Evolutionary conservation across 352 stramenopile genomes (phyloP).

Genomic region (Lagenidium giganteum): DNA sequence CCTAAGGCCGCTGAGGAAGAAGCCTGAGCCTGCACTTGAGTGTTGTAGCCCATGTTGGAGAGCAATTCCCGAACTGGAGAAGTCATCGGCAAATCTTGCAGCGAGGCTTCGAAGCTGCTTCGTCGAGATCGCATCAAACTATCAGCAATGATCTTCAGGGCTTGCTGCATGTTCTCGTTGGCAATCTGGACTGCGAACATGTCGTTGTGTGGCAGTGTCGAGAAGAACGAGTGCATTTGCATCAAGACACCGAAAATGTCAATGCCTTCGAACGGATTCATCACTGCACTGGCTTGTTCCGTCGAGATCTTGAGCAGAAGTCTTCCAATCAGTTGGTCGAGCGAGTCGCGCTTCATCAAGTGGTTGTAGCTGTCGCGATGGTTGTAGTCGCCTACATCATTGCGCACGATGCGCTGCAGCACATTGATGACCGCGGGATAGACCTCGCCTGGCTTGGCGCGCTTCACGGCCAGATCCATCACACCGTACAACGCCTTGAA

Average conservation of each 20-base stretch:
- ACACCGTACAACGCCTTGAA: slow-evolving; percentile 50
- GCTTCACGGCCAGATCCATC: no score
- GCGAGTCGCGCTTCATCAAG: slow-evolving; percentile 46
- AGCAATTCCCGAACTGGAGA: slow-evolving; percentile 43
- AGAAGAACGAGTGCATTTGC: slow-evolving; percentile 75
- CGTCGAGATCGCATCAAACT: slow-evolving; percentile 33
- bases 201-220: slow-evolving; percentile 39
- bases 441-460: slow-evolving; percentile 42
- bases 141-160: slow-evolving; percentile 44
- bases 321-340: slow-evolving; percentile 57
- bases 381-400: slow-evolving; percentile 64
- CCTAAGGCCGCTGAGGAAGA: no score
- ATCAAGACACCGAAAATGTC: slow-evolving; percentile 64
- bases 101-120: slow-evolving; percentile 32
- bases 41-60: slow-evolving; percentile 25
- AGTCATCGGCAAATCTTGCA: slow-evolving; percentile 44
- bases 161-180: slow-evolving; percentile 52
- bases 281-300: slow-evolving; percentile 30
- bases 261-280: slow-evolving; percentile 52
- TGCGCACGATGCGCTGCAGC: slow-evolving; percentile 62
- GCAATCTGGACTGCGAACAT: slow-evolving; percentile 50
- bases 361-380: slow-evolving; percentile 42
- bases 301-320: slow-evolving; percentile 49
- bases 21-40: no score
- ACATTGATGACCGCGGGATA: slow-evolving; percentile 61